Evolutionary conservation across 2,329 filamentous ascomycete species (phyloP), one percentile per base, ranked within the genome.

Genomic region (Tolypocladium endophyticum): DNA sequence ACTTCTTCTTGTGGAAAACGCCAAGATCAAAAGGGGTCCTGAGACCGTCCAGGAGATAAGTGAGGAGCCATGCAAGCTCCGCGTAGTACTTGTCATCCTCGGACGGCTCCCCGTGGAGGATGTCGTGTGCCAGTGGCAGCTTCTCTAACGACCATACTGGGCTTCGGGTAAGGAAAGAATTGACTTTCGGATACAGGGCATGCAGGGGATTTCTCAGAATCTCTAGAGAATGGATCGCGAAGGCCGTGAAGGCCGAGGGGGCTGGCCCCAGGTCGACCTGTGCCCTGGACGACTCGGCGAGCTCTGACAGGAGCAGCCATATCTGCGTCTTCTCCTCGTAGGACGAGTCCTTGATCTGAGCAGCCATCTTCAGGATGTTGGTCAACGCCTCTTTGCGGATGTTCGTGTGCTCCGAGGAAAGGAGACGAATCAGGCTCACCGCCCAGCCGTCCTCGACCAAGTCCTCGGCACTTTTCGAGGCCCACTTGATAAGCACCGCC

Each of bases 111-210:
- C 85, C 81, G 60, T 84, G 79, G 14, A 87, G 75, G 57, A 87
- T 77, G 63, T 82, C 80, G 65, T 83, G 79, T 30, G 85, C 84
- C n/a, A 93, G 79, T 9, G 94, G 82, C 30, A 94, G 83, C 68
- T 85, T 87, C 61, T 89, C 84, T 23, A 87, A 69, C 16, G 86
- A 80, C 93, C 93, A 97, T 30, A 80, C 73, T 0, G 93, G 92
- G 0, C 86, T 83, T 57, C 86, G 86, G 28, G 90, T 90, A 41
- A 97, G 82, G 71, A 92, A 97, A 7, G 81, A 79, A 76, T 96
- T 96, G 73, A 94, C 77, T 70, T 96, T 96, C 60, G 86, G 84
- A 71, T 96, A 97, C 43, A 97, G 82, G 61, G 84, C 84, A 69
- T 96, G 90, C 20, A 91, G 80, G 0, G 93, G 93, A 62, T 90